Evolutionary conservation across 2,329 filamentous ascomycete species (phyloP), one percentile per base, ranked within the genome.

Genomic region (Xylariomycetidae sp.): DNA sequence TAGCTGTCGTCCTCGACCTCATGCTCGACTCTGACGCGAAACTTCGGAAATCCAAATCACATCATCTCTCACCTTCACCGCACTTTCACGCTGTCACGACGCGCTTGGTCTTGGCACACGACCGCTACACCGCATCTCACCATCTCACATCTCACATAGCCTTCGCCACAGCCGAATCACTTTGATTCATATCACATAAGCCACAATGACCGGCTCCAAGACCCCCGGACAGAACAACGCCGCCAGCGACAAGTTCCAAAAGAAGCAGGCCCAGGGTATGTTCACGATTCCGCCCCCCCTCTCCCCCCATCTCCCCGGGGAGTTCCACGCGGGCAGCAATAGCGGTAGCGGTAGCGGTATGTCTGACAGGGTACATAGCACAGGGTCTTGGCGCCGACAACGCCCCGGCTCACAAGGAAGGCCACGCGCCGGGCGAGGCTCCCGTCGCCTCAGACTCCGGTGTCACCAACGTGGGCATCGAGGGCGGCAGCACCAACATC

Each of bases 331-430:
- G n/a, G n/a, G n/a, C n/a, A n/a, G n/a, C n/a, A n/a, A n/a, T n/a
- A n/a, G n/a, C n/a, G n/a, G n/a, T n/a, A n/a, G n/a, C n/a, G n/a
- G n/a, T n/a, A n/a, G n/a, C 22, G 8, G 8, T 23, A 23, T 23
- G 8, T 15, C 3, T 10, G 6, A 29, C 23, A 28, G 29, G 14
- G 4, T 15, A 31, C 29, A 13, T 24, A 50, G 49, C 44, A 31
- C 46, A 51, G 37, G 49, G 48, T 31, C 42, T 51, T 25, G 45
- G 49, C 27, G 48, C 46, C 25, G 40, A 37, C 19, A 49, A 47
- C 23, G 49, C 46, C 2, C 44, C 45, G 8, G 48, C 43, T 2
- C 48, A 50, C 36, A 50, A 48, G 25, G 45, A 52, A 16, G 40
- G 36, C 6, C 49, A 48, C 25, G 38, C 24, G 3, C 49, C 47